Evolutionary conservation across 495 filamentous ascomycete genomes (phyloP).

Genomic region (Bombardia bombarda): DNA sequence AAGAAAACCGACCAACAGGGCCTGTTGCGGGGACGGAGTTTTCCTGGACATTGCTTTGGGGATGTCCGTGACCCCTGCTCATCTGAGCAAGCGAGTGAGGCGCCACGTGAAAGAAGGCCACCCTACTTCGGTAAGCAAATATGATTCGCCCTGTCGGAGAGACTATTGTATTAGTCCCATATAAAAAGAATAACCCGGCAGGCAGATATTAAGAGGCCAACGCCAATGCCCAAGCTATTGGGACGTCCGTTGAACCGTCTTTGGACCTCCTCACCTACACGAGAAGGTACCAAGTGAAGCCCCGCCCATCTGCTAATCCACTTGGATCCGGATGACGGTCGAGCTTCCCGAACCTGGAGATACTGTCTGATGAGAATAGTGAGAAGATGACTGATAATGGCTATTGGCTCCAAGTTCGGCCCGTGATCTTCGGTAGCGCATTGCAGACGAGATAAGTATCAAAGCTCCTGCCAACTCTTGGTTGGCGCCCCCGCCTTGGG

Average conservation of each 20-base stretch:
- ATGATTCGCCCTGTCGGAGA: slow-evolving; percentile 3
- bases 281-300: not conserved
- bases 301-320: not conserved
- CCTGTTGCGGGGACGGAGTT: slow-evolving; percentile 7
- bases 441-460: too few species aligned
- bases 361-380: not conserved
- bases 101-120: not conserved
- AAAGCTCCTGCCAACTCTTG: too few species aligned
- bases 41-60: slow-evolving; percentile 22
- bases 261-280: too few species aligned
- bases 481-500: too few species aligned
- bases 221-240: slow-evolving; percentile 1
- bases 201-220: not conserved
- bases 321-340: not conserved
- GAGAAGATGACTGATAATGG: too few species aligned
- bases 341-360: not conserved
- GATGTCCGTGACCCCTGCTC: slow-evolving; percentile 20
- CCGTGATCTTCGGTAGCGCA: not conserved
- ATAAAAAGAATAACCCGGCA: not conserved
- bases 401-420: not conserved
- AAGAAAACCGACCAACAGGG: too few species aligned
- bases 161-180: not conserved
- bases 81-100: slow-evolving; percentile 4
- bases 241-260: not conserved
- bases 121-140: not conserved